These are phyloP conservation scores for Apiospora marii DNA, from an alignment of 2,329 filamentous ascomycete species.

Conservation along the genomic window DNA sequence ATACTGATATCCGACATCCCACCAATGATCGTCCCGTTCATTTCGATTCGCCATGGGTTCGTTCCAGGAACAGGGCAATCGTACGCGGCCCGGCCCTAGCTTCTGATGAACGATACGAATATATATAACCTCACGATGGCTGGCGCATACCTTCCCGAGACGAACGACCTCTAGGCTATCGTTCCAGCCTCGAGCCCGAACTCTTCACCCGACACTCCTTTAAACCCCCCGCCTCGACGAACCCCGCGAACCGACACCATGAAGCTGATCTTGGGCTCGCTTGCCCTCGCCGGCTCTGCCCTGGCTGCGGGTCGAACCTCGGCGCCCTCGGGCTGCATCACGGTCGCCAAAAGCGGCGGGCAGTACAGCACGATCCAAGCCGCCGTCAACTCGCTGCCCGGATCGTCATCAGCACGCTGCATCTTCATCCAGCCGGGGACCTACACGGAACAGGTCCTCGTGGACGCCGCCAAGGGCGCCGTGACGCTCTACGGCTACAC, in stretches of 20 bases:
- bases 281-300: slow-evolving; percentile 31
- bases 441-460: slow-evolving; percentile 67
- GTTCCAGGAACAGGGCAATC: background rate
- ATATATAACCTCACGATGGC: slow-evolving; percentile 2
- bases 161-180: background rate
- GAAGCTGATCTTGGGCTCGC: slow-evolving; percentile 28
- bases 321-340: slow-evolving; percentile 56
- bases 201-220: background rate
- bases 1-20: background rate
- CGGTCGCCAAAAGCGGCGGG: slow-evolving; percentile 50
- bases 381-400: slow-evolving; percentile 64
- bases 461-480: slow-evolving; percentile 54
- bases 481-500: slow-evolving; percentile 68
- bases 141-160: background rate
- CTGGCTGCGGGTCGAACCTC: slow-evolving; percentile 45
- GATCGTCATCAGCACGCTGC: slow-evolving; percentile 56
- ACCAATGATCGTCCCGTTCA: background rate
- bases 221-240: background rate
- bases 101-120: background rate
- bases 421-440: slow-evolving; percentile 69
- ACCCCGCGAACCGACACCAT: slow-evolving; percentile 19
- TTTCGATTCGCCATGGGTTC: background rate
- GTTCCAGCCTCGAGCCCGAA: background rate
- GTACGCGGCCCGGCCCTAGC: background rate
- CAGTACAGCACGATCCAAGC: slow-evolving; percentile 53